phyloP scores from a whole-genome alignment of 306 rosid genomes.

The Lathyrus tuberosus region DNA sequence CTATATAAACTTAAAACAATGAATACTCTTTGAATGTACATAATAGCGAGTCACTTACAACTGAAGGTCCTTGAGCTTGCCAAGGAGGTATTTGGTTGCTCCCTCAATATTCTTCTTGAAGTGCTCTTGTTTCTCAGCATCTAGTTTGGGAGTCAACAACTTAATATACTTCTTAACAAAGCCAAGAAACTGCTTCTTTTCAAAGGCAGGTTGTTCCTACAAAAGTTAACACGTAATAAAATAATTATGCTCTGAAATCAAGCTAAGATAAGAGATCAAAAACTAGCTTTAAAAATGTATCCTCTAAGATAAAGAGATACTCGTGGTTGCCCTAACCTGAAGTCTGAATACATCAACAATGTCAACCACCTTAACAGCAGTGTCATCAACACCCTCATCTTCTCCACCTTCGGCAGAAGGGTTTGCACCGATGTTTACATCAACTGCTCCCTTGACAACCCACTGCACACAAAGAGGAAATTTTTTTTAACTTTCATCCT shows the following conservation, averaged over 20 bases:
- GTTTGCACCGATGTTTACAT: constrained; percentile 91
- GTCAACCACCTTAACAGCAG: constrained; percentile 56
- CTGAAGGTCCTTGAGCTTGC: constrained; percentile 73
- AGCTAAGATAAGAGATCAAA: not conserved
- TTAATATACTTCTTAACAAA: constrained; percentile 73
- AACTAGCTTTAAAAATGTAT: not conserved
- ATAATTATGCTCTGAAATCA: not conserved
- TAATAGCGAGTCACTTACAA: constrained; percentile 53
- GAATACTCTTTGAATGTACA: not conserved
- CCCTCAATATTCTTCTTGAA: constrained; percentile 76
- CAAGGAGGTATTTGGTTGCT: constrained; percentile 68
- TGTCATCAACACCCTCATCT: constrained; percentile 89
- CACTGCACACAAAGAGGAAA: constrained; percentile 49
- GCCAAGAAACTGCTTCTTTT: constrained; percentile 70
- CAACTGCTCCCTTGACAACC: constrained; percentile 77
- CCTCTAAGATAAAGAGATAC: not conserved
- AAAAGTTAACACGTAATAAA: not conserved
- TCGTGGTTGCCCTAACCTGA: constrained; percentile 31
- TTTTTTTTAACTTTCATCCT: not conserved
- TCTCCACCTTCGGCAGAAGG: constrained; percentile 91
- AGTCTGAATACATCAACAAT: constrained; percentile 48
- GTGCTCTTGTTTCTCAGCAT: constrained; percentile 53
- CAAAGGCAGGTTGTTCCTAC: constrained; percentile 85
- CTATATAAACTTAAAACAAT: not conserved
- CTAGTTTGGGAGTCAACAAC: constrained; percentile 59